Evolutionary conservation across 495 filamentous ascomycete genomes (phyloP).

Genomic region (Xylaria grammica): DNA sequence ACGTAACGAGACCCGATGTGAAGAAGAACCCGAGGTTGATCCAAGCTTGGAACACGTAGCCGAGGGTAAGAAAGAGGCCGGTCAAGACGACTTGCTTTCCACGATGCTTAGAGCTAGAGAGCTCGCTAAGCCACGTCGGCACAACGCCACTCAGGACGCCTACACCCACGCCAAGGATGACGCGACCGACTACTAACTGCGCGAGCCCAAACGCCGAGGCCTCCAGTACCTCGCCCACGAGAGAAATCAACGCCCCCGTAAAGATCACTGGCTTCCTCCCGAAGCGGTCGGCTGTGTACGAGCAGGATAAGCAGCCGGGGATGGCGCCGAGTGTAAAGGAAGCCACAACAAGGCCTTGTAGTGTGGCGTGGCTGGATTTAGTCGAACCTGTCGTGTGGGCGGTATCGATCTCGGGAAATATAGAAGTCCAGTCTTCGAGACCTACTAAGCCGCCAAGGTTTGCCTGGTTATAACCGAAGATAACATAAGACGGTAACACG

Average conservation of each 20-base stretch:
- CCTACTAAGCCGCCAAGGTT: slow-evolving; percentile 53
- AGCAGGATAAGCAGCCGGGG: slow-evolving; percentile 56
- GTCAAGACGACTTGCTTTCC: slow-evolving; percentile 54
- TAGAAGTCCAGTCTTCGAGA: slow-evolving; percentile 43
- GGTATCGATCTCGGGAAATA: slow-evolving; percentile 61
- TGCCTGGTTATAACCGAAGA: slow-evolving; percentile 60
- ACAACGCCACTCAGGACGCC: slow-evolving; percentile 56
- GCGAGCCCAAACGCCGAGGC: slow-evolving; percentile 39
- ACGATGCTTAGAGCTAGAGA: slow-evolving; percentile 43
- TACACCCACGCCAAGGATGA: slow-evolving; percentile 56
- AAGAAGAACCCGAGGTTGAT: slow-evolving; percentile 49
- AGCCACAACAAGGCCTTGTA: slow-evolving; percentile 47
- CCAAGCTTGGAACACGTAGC: slow-evolving; percentile 47
- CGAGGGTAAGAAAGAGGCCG: slow-evolving; percentile 55
- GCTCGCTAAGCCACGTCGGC: slow-evolving; percentile 60
- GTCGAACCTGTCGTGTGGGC: slow-evolving; percentile 45
- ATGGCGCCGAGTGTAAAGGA: slow-evolving; percentile 49
- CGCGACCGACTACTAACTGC: slow-evolving; percentile 57
- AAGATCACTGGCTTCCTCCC: slow-evolving; percentile 57
- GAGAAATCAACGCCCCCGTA: slow-evolving; percentile 33
- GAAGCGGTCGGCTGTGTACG: slow-evolving; percentile 56
- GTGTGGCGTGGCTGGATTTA: slow-evolving; percentile 41
- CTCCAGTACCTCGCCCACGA: slow-evolving; percentile 38
- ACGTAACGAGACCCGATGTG: slow-evolving; percentile 23
- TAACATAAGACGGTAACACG: slow-evolving; percentile 52